Evolutionary conservation across 768 basidiomycete species (phyloP), one percentile per base, ranked within the genome.

Genomic region (Agrocybe chaxingu): DNA sequence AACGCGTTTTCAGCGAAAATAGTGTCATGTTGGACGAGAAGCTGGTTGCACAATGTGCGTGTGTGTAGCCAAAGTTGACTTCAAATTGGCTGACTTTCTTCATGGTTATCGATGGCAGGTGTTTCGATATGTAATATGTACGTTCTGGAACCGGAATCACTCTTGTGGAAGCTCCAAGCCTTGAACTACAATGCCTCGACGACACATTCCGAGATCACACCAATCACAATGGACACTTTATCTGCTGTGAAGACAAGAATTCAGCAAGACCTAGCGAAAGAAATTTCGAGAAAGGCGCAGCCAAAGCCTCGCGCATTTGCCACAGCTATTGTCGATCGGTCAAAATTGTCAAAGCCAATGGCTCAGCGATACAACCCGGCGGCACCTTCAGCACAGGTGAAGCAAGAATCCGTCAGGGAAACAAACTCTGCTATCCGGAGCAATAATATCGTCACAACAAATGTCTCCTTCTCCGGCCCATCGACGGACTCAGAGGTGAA

Each of bases 101-200:
- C 40, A 37, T 44, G 29, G 7, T n/a, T 18, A n/a, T 58, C 24
- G 24, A 24, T 35, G 29, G 34, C 59, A 90, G 88, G 87, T 56
- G 73, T 77, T 31, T 72, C 74, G 19, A 72, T 90, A 52, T 91
- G 89, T 62, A 71, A 77, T 62, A 78, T 78, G 56, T 86, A 82
- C 68, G 76, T 78, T 50, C 33, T 85, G 35, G 56, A 69, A 30
- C 73, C 82, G 16, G 73, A 80, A 18, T 62, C 70, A 42, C 72
- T 91, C 13, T 74, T 73, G 36, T 90, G 72, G 66, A 90, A 89
- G 63, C 82, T 84, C 75, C 85, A 91, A 61, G 85, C 85, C 3
- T 48, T 69, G 62, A 71, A 74, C 59, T 71, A 74, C 54, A 68
- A 53, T 4, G 47, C 68, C 3, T 66, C 69, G 29, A 54, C 66